Percentiles rank a stretch among this genome's conserved stretches.
phyloP scores from a whole-genome alignment of 2,329 filamentous ascomycete species.

The Stagonosporopsis rhizophila region DNA sequence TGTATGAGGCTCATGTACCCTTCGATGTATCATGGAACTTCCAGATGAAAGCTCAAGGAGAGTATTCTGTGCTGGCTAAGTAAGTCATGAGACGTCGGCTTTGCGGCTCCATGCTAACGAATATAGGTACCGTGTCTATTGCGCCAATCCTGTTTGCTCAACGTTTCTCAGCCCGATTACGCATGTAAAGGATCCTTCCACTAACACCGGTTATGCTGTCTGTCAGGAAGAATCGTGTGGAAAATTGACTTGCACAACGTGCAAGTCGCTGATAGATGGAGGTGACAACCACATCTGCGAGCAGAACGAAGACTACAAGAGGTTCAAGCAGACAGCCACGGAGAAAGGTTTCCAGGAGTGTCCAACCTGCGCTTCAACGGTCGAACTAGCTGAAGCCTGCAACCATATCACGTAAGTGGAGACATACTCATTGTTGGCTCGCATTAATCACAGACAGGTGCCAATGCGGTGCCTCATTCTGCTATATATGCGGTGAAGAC shows the following conservation, averaged over 20 bases:
- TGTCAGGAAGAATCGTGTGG: constrained; percentile 32
- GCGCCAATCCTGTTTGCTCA: constrained; percentile 28
- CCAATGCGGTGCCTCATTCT: constrained; percentile 40
- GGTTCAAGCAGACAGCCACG: constrained; percentile 32
- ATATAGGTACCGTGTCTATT: constrained; percentile 38
- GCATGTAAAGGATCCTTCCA: constrained; percentile 23
- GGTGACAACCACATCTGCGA: constrained; percentile 30
- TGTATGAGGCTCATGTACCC: constrained; percentile 31
- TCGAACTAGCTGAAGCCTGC: constrained; percentile 44
- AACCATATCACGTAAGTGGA: constrained; percentile 41
- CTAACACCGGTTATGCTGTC: constrained; percentile 28
- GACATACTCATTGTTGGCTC: background rate
- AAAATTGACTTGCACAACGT: constrained; percentile 33
- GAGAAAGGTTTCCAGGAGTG: constrained; percentile 42
- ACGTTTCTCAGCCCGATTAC: constrained; percentile 33
- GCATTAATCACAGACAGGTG: constrained; percentile 26
- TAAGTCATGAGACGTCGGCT: constrained; percentile 19
- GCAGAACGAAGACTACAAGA: constrained; percentile 28
- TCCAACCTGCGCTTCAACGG: constrained; percentile 29
- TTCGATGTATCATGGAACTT: constrained; percentile 31
- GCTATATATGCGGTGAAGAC: constrained; percentile 42
- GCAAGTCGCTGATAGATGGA: constrained; percentile 27
- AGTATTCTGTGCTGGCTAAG: constrained; percentile 39
- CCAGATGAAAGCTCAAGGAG: constrained; percentile 35
- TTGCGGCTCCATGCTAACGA: constrained; percentile 3